Evolutionary conservation across 1,284 basidiomycete genomes (phyloP).

Genomic region (Paramarasmius palmivorus): DNA sequence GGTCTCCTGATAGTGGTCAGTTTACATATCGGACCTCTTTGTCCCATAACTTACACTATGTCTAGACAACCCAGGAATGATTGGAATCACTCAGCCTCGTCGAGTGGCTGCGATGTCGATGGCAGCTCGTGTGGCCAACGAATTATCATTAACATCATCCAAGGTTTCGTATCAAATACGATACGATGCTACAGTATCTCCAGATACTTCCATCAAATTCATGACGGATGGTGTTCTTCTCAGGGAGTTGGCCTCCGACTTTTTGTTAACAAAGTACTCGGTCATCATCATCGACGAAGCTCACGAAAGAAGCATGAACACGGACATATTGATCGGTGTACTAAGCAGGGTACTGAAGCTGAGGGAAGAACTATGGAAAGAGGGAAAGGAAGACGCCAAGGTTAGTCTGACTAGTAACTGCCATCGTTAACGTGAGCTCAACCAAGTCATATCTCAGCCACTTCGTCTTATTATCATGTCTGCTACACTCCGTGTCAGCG

Average conservation of each 20-base stretch:
- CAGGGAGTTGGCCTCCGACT: conserved; percentile 90
- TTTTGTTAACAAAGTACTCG: conserved; percentile 88
- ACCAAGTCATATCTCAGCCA: conserved; percentile 54
- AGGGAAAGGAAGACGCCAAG: conserved; percentile 66
- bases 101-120: conserved; percentile 97
- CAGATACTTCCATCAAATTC: conserved; percentile 94
- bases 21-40: conserved; percentile 2
- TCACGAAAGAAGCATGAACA: conserved; percentile 97
- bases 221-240: conserved; percentile 99
- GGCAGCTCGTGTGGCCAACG: conserved; percentile 88
- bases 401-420: conserved; percentile 32
- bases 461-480: conserved; percentile 98
- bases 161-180: conserved; percentile 96
- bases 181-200: conserved; percentile 91
- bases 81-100: conserved; percentile 96
- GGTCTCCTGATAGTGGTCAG: conserved; percentile 76
- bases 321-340: conserved; percentile 96
- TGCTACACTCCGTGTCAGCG: conserved; percentile 91
- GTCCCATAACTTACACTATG: conserved; percentile 8
- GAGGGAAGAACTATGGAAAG: conserved; percentile 86
- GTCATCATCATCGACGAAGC: conserved; percentile 98
- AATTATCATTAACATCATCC: conserved; percentile 80
- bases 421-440: background rate
- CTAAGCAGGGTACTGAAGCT: conserved; percentile 90
- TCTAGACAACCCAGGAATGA: conserved; percentile 99